Evolutionary conservation across 441 rosid species (phyloP).

Genomic region (Sinapis alba): DNA sequence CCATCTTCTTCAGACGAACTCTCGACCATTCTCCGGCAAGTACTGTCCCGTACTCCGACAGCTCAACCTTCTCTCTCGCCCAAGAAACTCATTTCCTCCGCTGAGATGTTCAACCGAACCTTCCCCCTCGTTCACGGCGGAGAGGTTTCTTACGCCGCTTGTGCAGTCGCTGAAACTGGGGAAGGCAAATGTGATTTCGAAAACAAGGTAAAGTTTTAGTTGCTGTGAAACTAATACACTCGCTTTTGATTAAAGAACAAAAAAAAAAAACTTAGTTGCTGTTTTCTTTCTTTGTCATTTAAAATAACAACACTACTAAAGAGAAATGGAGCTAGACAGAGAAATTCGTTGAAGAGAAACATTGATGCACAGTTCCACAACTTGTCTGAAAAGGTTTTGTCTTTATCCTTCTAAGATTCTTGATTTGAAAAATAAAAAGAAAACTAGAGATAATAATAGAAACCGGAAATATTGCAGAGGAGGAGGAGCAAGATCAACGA

Average conservation of each 20-base stretch:
- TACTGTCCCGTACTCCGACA: slow-evolving; percentile 24
- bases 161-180: background rate
- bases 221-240: background rate
- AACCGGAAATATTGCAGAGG: slow-evolving; percentile 48
- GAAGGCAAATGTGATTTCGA: background rate
- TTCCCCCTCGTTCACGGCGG: slow-evolving; percentile 12
- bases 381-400: slow-evolving; percentile 75
- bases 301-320: slow-evolving; percentile 6
- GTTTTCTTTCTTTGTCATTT: background rate
- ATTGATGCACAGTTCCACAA: slow-evolving; percentile 88
- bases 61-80: slow-evolving; percentile 23
- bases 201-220: slow-evolving; percentile 19
- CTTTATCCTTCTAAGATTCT: slow-evolving; percentile 11
- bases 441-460: background rate
- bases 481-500: slow-evolving; percentile 94
- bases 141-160: slow-evolving; percentile 4
- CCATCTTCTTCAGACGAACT: slow-evolving; percentile 40
- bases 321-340: slow-evolving; percentile 43
- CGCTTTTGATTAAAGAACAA: background rate
- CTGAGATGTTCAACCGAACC: slow-evolving; percentile 17
- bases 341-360: slow-evolving; percentile 72
- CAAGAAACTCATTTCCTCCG: slow-evolving; percentile 3
- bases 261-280: background rate
- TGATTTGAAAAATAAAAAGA: background rate
- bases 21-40: slow-evolving; percentile 35